Evolutionary conservation across 2,329 filamentous ascomycete genomes (phyloP).

Genomic region (Fusarium sp.): DNA sequence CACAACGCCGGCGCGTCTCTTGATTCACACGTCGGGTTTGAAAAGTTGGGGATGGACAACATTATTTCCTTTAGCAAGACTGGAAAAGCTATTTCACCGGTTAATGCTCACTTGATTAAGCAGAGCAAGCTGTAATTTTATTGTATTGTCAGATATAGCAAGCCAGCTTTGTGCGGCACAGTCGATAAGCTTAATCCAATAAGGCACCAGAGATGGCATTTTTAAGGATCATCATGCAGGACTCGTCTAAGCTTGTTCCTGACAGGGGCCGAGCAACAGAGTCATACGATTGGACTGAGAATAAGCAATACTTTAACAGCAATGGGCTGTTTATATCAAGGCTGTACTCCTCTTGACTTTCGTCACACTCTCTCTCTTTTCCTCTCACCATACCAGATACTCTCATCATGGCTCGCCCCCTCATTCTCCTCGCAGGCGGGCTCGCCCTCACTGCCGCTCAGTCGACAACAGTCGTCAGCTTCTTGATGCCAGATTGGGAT

Average conservation of each 20-base stretch:
- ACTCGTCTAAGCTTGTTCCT: too few species aligned
- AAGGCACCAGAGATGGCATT: too few species aligned
- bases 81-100: slow-evolving; percentile 43
- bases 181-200: too few species aligned
- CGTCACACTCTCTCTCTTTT: too few species aligned
- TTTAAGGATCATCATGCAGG: too few species aligned
- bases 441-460: neutral
- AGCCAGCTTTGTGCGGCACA: too few species aligned
- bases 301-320: too few species aligned
- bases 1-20: slow-evolving; percentile 44
- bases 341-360: too few species aligned
- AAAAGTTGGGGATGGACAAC: slow-evolving; percentile 44
- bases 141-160: neutral
- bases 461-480: slow-evolving; percentile 1
- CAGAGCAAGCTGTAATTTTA: slow-evolving; percentile 36
- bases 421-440: slow-evolving; percentile 1
- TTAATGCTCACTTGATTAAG: slow-evolving; percentile 44
- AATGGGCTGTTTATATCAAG: too few species aligned
- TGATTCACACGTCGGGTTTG: slow-evolving; percentile 43
- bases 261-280: too few species aligned
- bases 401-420: neutral
- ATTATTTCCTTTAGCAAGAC: slow-evolving; percentile 38
- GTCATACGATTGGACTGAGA: too few species aligned
- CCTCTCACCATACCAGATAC: too few species aligned
- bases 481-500: slow-evolving; percentile 8